A percentile compares a stretch with the other conserved stretches of the same genome.
Evolutionary conservation across 495 filamentous ascomycete species (phyloP).

Genomic region (Penicillium robsamsonii): DNA sequence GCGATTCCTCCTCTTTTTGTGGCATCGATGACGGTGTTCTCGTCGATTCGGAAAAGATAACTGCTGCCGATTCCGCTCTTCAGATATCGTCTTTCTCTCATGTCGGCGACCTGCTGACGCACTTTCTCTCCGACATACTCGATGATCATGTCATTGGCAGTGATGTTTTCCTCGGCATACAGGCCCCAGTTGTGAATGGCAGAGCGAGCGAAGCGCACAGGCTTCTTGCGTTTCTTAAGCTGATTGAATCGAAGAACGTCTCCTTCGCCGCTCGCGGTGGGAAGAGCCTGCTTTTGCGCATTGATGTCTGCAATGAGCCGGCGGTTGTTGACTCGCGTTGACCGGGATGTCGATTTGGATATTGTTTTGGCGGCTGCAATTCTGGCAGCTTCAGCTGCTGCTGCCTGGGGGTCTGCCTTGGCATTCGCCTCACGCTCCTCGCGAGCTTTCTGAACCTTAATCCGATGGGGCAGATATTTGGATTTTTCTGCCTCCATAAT

Average conservation of each 20-base stretch:
- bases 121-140: conserved; percentile 99
- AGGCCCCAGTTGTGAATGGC: conserved; percentile 99
- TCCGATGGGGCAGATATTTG: conserved; percentile 94
- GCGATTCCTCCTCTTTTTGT: conserved; percentile 98
- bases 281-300: conserved; percentile 83
- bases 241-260: conserved; percentile 97
- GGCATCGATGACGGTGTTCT: conserved; percentile 95
- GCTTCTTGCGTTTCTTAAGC: conserved; percentile 98
- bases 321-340: conserved; percentile 91
- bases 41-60: conserved; percentile 97
- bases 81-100: conserved; percentile 86
- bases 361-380: conserved; percentile 75
- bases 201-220: conserved; percentile 94
- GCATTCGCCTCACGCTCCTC: conserved; percentile 83
- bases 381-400: conserved; percentile 65
- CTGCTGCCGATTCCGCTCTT: conserved; percentile 96
- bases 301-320: conserved; percentile 91
- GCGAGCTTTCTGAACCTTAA: conserved; percentile 85
- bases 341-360: conserved; percentile 75
- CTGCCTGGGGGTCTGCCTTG: conserved; percentile 65
- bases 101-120: conserved; percentile 90
- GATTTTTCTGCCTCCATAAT: conserved; percentile 96
- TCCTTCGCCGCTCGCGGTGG: conserved; percentile 64
- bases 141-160: conserved; percentile 99
- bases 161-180: conserved; percentile 95